Percentiles rank a stretch among this genome's conserved stretches.
Conservation (phyloP, 2,329 filamentous ascomycete genomes). For the Blastomyces silverae region DNA sequence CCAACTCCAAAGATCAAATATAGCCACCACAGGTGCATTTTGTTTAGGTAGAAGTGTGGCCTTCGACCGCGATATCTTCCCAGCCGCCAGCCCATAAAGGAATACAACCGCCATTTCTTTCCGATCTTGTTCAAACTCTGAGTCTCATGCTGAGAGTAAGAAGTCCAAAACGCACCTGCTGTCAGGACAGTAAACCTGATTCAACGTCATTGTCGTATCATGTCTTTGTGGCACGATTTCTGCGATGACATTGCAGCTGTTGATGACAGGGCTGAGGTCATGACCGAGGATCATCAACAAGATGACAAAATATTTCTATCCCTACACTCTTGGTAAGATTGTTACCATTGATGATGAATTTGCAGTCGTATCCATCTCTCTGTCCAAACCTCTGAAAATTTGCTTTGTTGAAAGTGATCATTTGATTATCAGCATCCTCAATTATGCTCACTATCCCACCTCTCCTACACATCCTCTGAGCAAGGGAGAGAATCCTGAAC, state of each 20-base stretch:
- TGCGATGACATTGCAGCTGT: neutral
- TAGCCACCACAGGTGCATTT: neutral
- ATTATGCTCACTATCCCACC: neutral
- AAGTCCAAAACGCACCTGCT: neutral
- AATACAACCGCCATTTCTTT: neutral
- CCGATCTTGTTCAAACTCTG: neutral
- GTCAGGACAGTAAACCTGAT: neutral
- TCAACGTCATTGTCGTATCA: neutral
- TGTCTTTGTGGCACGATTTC: neutral
- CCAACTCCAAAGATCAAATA: neutral
- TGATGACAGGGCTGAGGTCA: constrained; percentile 5
- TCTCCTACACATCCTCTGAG: neutral
- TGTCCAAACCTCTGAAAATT: neutral
- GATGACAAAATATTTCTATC: neutral
- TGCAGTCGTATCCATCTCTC: neutral
- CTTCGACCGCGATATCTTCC: neutral
- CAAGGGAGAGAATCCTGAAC: neutral
- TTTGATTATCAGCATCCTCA: neutral
- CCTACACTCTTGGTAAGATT: neutral
- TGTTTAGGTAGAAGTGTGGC: neutral
- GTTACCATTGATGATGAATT: neutral
- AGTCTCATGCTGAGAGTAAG: neutral
- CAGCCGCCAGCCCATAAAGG: neutral
- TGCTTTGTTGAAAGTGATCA: neutral
- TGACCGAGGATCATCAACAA: neutral